Percentiles rank a stretch among this genome's conserved stretches.
These are phyloP conservation scores for Striga hermonthica DNA, from an alignment of 305 asterid species.

Conservation along the genomic window DNA sequence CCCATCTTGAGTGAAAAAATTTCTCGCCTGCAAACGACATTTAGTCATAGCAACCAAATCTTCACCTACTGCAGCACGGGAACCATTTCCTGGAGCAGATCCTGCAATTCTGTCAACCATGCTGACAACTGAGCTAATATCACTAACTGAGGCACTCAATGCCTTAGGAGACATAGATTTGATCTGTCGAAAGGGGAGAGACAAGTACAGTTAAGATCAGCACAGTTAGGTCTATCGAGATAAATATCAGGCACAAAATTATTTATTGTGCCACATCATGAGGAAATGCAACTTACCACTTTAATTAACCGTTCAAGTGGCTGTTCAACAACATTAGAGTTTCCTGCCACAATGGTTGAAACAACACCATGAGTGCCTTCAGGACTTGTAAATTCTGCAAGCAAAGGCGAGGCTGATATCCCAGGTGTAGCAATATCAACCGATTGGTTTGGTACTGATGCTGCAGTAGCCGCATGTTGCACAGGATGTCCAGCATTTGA, in stretches of 20 bases:
- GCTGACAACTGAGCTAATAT: constrained; percentile 88
- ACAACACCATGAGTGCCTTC: constrained; percentile 75
- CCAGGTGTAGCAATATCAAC: constrained; percentile 97
- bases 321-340: constrained; percentile 61
- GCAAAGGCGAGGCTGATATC: constrained; percentile 96
- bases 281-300: constrained; percentile 51
- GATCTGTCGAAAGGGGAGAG: constrained; percentile 52
- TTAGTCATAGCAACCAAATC: constrained; percentile 96
- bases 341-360: constrained; percentile 58
- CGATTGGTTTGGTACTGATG: constrained; percentile 69
- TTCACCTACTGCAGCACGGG: constrained; percentile 97
- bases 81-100: constrained; percentile 98
- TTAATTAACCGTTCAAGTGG: constrained; percentile 81
- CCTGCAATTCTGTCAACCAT: constrained; percentile 96
- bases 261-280: constrained; percentile 15
- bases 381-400: constrained; percentile 80
- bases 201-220: constrained; percentile 11
- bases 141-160: constrained; percentile 73
- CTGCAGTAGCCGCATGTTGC: constrained; percentile 56
- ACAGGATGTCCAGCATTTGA: constrained; percentile 60
- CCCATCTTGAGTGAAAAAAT: constrained; percentile 76
- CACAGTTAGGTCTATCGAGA: not conserved
- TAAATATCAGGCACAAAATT: constrained; percentile 10
- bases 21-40: constrained; percentile 85
- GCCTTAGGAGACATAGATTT: constrained; percentile 68